A percentile compares a stretch with the other conserved stretches of the same genome.
Evolutionary conservation across 176 grass and related monocot species (phyloP).

Genomic region (sorghum (Sorghum bicolor)): DNA sequence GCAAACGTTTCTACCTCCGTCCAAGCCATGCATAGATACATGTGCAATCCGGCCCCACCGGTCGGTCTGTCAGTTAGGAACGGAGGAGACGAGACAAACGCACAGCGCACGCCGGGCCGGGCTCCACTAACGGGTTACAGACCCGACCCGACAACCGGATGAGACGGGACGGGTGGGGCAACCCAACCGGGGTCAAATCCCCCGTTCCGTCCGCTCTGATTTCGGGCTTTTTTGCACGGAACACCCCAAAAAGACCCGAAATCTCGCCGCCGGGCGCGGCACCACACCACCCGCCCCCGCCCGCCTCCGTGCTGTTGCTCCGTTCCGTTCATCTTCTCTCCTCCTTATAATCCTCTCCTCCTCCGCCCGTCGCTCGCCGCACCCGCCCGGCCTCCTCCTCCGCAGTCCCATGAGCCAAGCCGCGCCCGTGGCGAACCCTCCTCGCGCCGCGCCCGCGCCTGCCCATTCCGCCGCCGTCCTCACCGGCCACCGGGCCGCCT

Average conservation of each 20-base stretch:
- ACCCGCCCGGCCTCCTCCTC: neutral
- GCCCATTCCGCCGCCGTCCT: neutral
- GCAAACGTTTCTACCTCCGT: neutral
- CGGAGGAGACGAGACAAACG: no score
- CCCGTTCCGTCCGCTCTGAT: neutral
- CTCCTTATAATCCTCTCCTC: neutral
- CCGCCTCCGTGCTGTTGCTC: no score
- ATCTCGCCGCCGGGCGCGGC: neutral
- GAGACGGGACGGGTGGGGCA: no score
- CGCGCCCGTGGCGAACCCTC: neutral
- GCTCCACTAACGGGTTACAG: no score
- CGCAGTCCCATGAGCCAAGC: conserved; percentile 16
- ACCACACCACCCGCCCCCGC: neutral
- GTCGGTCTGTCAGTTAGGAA: neutral
- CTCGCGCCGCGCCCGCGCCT: neutral
- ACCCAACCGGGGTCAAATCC: neutral
- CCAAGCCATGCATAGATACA: neutral
- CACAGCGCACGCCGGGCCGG: no score
- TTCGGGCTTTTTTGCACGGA: neutral
- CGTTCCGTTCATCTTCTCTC: neutral
- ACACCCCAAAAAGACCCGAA: neutral
- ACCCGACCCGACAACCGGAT: no score
- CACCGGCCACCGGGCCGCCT: neutral
- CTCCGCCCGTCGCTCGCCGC: neutral
- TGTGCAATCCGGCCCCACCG: neutral